Evolutionary conservation across 208 protist genomes (phyloP), one percentile per base, ranked within the genome.

Genomic region (Borovskyia barvae): DNA sequence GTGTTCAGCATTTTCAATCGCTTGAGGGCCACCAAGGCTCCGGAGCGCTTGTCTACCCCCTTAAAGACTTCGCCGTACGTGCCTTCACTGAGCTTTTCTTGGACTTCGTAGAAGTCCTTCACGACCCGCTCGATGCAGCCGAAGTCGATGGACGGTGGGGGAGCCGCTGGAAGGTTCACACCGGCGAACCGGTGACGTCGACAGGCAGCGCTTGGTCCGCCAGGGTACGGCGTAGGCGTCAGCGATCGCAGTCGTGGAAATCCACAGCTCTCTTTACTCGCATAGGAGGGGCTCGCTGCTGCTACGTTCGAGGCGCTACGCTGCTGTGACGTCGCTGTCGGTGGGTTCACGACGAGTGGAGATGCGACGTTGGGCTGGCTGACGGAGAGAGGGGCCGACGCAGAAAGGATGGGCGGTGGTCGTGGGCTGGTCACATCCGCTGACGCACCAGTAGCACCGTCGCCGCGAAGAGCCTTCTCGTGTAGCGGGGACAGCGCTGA

Each of bases 61-160:
- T 80, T 61, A 72, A 95, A 99, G 3, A 99, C 97, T 45, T 96
- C 92, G 45, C 97, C 97, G 69, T 98, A 99, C 25, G 95, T 97
- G 35, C 97, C 97, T 60, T 98, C 95, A 65, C 95, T 96, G 17
- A 99, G 84, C 64, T 97, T 94, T 39, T 90, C 66, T 17, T 81
- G 45, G 15, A 89, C 55, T 7, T 69, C 61, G 64, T 97, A 97
- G 47, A 76, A 59, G 11, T 81, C 75, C 53, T 82, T 63, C 35
- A 92, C 72, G 50, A 64, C 74, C 30, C 59, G 66, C 55, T 84
- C 47, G n/a, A 94, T 68, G 9, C 59, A 54, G 39, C 46, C 59
- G 41, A 87, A 88, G 42, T 75, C 58, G 14, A 87, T 54, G 35
- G 70, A 41, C 9, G 64, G 49, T 17, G 64, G 64, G 11, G 88